These are phyloP conservation scores for Didymella segeticola DNA, from an alignment of 2,329 filamentous ascomycete species.

Conservation along the genomic window DNA sequence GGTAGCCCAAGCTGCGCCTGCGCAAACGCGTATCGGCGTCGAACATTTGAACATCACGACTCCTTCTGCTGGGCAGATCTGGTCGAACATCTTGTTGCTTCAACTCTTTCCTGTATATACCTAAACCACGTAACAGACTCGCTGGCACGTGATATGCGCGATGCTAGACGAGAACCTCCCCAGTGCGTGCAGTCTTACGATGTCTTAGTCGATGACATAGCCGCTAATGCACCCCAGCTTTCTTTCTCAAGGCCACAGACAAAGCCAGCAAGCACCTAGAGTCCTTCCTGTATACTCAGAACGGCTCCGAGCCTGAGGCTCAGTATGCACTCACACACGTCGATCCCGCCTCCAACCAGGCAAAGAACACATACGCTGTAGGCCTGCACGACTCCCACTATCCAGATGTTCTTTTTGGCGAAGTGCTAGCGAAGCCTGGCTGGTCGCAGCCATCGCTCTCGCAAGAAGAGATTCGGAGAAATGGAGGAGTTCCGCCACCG, in stretches of 20 bases:
- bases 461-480: slow-evolving; percentile 76
- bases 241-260: slow-evolving; percentile 64
- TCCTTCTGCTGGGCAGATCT: slow-evolving; percentile 9
- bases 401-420: slow-evolving; percentile 82
- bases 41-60: slow-evolving; percentile 12
- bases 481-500: slow-evolving; percentile 69
- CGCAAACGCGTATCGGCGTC: slow-evolving; percentile 16
- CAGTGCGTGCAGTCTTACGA: slow-evolving; percentile 51
- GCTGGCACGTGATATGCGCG: slow-evolving; percentile 27
- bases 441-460: slow-evolving; percentile 86
- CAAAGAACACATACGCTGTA: slow-evolving; percentile 84
- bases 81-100: not conserved
- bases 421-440: slow-evolving; percentile 82
- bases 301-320: slow-evolving; percentile 80
- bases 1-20: slow-evolving; percentile 11
- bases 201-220: not conserved
- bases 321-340: slow-evolving; percentile 82
- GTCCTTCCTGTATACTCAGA: slow-evolving; percentile 66
- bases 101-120: not conserved
- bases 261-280: slow-evolving; percentile 60
- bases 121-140: not conserved
- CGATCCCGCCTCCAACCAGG: slow-evolving; percentile 71
- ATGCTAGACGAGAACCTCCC: slow-evolving; percentile 98
- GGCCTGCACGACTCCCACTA: slow-evolving; percentile 84
- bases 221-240: slow-evolving; percentile 51